These are phyloP conservation scores for Dictyostelium capitatum DNA, from an alignment of 78 protist genomes.

Conservation along the genomic window DNA sequence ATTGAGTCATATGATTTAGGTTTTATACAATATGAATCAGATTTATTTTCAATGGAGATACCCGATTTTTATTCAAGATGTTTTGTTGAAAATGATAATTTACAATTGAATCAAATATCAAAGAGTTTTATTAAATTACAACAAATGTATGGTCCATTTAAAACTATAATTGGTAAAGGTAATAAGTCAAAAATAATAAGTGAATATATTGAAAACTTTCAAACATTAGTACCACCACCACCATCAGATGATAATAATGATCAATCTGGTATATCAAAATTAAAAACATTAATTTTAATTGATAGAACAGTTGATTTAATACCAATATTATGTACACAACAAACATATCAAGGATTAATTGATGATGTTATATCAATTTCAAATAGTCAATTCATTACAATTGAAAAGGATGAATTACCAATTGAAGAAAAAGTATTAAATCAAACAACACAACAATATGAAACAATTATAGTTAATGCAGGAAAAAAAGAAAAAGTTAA, in stretches of 20 bases:
- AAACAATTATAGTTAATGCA: not conserved
- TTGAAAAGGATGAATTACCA: not conserved
- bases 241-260: not conserved
- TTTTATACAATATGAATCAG: constrained; percentile 18
- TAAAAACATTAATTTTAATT: constrained; percentile 14
- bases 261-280: not conserved
- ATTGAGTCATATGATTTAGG: constrained; percentile 25
- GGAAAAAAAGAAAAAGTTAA: not conserved
- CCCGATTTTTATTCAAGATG: constrained; percentile 19
- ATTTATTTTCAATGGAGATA: constrained; percentile 21
- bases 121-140: constrained; percentile 9
- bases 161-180: constrained; percentile 28
- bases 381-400: not conserved
- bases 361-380: constrained; percentile 19
- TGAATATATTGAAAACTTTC: not conserved
- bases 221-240: constrained; percentile 1
- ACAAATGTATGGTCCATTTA: constrained; percentile 37
- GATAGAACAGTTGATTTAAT: constrained; percentile 17
- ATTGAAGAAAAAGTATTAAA: not conserved
- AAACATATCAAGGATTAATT: constrained; percentile 36
- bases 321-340: constrained; percentile 27
- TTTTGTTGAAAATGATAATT: constrained; percentile 42
- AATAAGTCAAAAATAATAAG: not conserved
- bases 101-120: not conserved
- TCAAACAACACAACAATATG: not conserved